A percentile compares a stretch with the other conserved stretches of the same genome.
These are phyloP conservation scores for Colletotrichum chrysophilum DNA, from an alignment of 2,329 filamentous ascomycete species.

Conservation along the genomic window DNA sequence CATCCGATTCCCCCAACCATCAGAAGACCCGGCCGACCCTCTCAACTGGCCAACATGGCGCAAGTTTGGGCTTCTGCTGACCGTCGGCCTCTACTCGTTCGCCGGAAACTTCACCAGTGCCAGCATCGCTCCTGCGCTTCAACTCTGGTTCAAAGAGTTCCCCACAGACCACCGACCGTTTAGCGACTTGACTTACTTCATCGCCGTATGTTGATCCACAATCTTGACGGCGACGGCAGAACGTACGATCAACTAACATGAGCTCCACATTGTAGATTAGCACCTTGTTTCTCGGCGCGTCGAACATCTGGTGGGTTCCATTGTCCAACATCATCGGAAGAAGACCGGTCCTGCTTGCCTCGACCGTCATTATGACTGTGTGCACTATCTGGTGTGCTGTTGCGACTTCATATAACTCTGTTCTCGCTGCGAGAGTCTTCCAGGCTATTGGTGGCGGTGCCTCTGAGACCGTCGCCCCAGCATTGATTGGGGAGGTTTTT, in stretches of 20 bases:
- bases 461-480: conserved; percentile 37
- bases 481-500: conserved; percentile 39
- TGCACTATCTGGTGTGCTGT: conserved; percentile 32
- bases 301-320: conserved; percentile 41
- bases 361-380: conserved; percentile 31
- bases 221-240: no score
- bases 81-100: conserved; percentile 37
- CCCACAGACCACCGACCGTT: conserved; percentile 27
- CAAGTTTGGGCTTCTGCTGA: conserved; percentile 31
- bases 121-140: conserved; percentile 35
- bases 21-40: conserved; percentile 38
- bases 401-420: conserved; percentile 24
- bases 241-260: not conserved
- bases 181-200: conserved; percentile 31
- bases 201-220: conserved; percentile 25
- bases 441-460: conserved; percentile 38
- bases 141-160: conserved; percentile 34
- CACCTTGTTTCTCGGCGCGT: conserved; percentile 35
- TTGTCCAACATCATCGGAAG: conserved; percentile 39
- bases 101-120: conserved; percentile 36
- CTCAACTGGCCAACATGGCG: conserved; percentile 38
- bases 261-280: conserved; percentile 27
- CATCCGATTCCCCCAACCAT: conserved; percentile 27
- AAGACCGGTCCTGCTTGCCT: conserved; percentile 32
- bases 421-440: conserved; percentile 33